phyloP scores from a whole-genome alignment of 2,329 filamentous ascomycete genomes.

The Onygenales sp. region DNA sequence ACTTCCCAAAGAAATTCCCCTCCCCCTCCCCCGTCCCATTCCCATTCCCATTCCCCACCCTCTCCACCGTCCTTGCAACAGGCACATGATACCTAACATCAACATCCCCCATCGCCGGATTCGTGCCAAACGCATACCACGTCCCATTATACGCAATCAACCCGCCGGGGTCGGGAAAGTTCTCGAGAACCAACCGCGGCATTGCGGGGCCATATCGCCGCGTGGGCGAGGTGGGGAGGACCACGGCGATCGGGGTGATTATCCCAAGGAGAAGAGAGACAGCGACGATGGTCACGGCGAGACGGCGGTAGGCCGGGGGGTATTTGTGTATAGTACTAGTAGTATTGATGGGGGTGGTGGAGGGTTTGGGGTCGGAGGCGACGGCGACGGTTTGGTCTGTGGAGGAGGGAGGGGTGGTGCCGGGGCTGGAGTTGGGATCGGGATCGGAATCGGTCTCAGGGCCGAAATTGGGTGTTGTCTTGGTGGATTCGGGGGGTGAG shows the following conservation, averaged over 20 bases:
- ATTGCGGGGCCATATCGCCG: slow-evolving; percentile 10
- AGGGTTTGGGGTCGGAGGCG: too few relatives aligned
- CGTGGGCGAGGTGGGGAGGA: slow-evolving; percentile 10
- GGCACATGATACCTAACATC: slow-evolving; percentile 37
- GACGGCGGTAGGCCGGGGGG: too few relatives aligned
- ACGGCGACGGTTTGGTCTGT: too few relatives aligned
- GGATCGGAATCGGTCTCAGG: too few relatives aligned
- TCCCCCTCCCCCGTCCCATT: not conserved
- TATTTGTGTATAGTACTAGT: not conserved
- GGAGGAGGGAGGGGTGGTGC: too few relatives aligned
- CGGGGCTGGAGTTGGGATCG: too few relatives aligned
- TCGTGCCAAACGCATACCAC: slow-evolving; percentile 26
- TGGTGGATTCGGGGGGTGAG: too few relatives aligned
- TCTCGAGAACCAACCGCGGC: slow-evolving; percentile 5
- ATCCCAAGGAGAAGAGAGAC: slow-evolving; percentile 6
- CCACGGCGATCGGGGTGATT: too few relatives aligned
- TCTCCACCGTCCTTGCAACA: slow-evolving; percentile 13
- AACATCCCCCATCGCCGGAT: slow-evolving; percentile 12
- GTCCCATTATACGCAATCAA: slow-evolving; percentile 22
- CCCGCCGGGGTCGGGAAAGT: slow-evolving; percentile 22
- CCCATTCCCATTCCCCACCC: slow-evolving; percentile 22
- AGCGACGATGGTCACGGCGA: not conserved
- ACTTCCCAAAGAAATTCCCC: not conserved
- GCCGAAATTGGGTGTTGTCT: too few relatives aligned
- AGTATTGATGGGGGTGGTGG: not conserved